phyloP scores from a whole-genome alignment of 441 rosid genomes.

The Erodium texanum region DNA sequence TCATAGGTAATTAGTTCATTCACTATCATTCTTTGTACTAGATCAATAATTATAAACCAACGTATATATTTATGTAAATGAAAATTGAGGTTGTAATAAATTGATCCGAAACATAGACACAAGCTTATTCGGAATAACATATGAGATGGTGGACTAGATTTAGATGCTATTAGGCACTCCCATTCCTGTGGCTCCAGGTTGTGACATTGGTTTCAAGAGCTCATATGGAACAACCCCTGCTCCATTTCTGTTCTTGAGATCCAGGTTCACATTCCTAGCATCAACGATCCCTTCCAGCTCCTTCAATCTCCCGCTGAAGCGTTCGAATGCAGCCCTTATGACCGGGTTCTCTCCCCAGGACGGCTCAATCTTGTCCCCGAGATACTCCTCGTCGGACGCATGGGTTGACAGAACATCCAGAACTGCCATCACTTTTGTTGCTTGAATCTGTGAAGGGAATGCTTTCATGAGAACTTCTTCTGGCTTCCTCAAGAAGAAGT shows the following conservation, averaged over 20 bases:
- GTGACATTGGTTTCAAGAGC: constrained; percentile 34
- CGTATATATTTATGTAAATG: neutral
- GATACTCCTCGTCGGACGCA: constrained; percentile 39
- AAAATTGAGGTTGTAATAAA: neutral
- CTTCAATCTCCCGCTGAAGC: constrained; percentile 31
- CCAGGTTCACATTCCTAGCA: constrained; percentile 35
- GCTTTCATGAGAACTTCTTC: constrained; percentile 32
- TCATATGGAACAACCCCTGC: constrained; percentile 40
- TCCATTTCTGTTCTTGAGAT: constrained; percentile 43
- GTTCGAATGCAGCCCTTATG: constrained; percentile 23
- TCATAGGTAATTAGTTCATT: too few species aligned
- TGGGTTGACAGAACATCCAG: constrained; percentile 44
- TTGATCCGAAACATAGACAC: neutral
- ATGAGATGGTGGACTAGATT: constrained; percentile 18
- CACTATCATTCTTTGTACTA: neutral
- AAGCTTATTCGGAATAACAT: too few species aligned
- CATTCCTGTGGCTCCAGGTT: constrained; percentile 30
- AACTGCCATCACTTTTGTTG: constrained; percentile 36
- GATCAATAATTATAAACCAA: neutral
- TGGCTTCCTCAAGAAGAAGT: constrained; percentile 19
- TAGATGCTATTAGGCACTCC: constrained; percentile 58
- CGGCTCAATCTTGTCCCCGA: constrained; percentile 40
- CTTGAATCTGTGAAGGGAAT: constrained; percentile 43
- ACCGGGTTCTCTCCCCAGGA: constrained; percentile 32
- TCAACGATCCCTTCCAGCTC: constrained; percentile 32